Base-by-base conservation (phyloP, 495 filamentous ascomycete genomes). In the Lentithecium fluviatile region DNA sequence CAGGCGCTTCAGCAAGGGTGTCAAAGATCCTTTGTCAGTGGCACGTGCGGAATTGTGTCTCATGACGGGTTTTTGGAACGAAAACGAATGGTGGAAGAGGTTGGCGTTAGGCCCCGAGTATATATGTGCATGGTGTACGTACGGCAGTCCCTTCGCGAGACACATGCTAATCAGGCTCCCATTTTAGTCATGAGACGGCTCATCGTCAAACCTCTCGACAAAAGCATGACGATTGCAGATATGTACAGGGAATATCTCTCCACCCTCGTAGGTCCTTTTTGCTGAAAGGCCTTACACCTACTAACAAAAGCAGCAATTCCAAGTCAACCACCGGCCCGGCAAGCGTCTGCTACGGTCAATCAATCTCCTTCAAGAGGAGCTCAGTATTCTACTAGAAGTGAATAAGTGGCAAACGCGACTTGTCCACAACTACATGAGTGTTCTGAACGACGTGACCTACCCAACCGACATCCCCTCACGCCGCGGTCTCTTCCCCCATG, bases 321-420 rank as follows among this genome's bases (percentile, higher is more conserved):
- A 66, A 63, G 63, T 69, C 40, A 69, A 65, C 29, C 62, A 69
- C 21, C 52, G 43, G 15, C 66, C 66, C 13, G 13, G 57, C 5
- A 65, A 66, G 42, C 56, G 62, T n/a, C 58, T 69, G 2, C 58
- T 69, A 0, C 66, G 62, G 20, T 53, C 62, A 21, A 56, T 69
- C 52, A 69, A 66, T 29, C 36, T 56, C 2, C 66, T 69, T 4
- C 66, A 66, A 63, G 66, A 69, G 53, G 66, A 69, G 25, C 26
- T 65, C 6, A 11, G 4, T 6, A 58, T 62, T 7, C 52, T 69
- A 10, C 3, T 15, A 4, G 20, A 29, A 29, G 54, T 66, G 12
- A 66, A 62, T 29, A 5, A 29, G 1, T 65, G 66, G 62, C 66
- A 69, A 40, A 40, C 21, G 10, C 62, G 52, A 13, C 45, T 67